A percentile compares a stretch with the other conserved stretches of the same genome.
These are phyloP conservation scores for Dipteronia dyeriana DNA, from an alignment of 345 rosid genomes.

Conservation along the genomic window DNA sequence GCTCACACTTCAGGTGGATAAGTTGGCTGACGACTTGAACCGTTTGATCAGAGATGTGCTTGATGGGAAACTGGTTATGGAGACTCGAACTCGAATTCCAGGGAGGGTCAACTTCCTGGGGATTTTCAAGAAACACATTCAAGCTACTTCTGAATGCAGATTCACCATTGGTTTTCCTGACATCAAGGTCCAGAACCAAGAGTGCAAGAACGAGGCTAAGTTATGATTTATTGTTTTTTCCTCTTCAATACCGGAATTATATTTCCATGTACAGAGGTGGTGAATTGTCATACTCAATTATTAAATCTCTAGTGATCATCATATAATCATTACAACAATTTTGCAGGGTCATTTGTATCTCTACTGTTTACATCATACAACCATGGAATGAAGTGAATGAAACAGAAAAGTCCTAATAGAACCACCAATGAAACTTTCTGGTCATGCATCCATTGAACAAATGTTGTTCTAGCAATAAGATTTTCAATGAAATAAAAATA, in stretches of 20 bases:
- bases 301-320: neutral
- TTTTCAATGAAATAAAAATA: neutral
- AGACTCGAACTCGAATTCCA: constrained; percentile 47
- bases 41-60: constrained; percentile 38
- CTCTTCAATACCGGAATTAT: no score
- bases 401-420: neutral
- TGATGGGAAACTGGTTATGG: constrained; percentile 38
- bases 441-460: neutral
- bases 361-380: neutral
- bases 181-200: constrained; percentile 42
- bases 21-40: constrained; percentile 25
- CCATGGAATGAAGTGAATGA: neutral
- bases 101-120: constrained; percentile 49
- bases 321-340: neutral
- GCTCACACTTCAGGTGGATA: constrained; percentile 47
- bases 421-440: neutral
- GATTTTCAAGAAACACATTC: constrained; percentile 38
- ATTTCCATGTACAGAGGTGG: neutral
- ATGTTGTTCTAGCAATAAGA: neutral
- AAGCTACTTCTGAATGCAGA: constrained; percentile 41
- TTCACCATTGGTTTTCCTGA: constrained; percentile 36
- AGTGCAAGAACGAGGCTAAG: constrained; percentile 40
- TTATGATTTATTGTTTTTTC: constrained; percentile 21
- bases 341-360: neutral
- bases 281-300: neutral